These are phyloP conservation scores for Colletotrichum sp. DNA, from an alignment of 2,329 filamentous ascomycete species.

Conservation along the genomic window DNA sequence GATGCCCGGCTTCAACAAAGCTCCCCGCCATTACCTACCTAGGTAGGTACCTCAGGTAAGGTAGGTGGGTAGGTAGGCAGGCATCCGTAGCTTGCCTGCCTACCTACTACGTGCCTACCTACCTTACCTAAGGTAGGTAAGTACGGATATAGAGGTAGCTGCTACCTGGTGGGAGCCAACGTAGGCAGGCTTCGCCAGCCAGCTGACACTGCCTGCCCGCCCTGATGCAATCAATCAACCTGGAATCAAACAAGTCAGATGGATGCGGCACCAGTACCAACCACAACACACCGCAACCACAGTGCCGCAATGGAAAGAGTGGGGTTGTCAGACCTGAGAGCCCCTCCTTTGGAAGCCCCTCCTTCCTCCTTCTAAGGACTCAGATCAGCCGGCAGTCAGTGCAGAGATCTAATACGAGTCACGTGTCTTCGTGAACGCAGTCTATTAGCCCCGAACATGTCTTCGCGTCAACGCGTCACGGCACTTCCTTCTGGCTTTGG, in stretches of 20 bases:
- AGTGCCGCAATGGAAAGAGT: neutral
- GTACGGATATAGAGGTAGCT: neutral
- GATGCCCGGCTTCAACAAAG: neutral
- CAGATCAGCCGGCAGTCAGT: neutral
- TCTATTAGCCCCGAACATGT: neutral
- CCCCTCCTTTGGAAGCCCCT: neutral
- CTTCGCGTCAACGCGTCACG: neutral
- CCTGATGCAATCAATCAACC: conserved; percentile 20
- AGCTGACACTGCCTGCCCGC: conserved; percentile 17
- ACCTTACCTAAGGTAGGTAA: too few relatives aligned
- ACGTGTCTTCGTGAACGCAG: conserved; percentile 15
- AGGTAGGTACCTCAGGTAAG: neutral
- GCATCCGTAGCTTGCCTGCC: neutral
- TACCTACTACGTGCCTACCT: neutral
- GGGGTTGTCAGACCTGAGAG: neutral
- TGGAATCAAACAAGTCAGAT: conserved; percentile 18
- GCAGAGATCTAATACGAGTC: neutral
- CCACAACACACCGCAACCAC: conserved; percentile 3
- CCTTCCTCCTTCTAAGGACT: neutral
- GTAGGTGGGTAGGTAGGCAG: neutral
- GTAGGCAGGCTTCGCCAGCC: conserved; percentile 7
- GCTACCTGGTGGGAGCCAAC: neutral
- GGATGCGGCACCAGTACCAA: neutral
- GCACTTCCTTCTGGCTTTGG: neutral
- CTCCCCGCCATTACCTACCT: neutral